Base-by-base conservation (phyloP, 768 basidiomycete species). In the Auriculariales sp. region DNA sequence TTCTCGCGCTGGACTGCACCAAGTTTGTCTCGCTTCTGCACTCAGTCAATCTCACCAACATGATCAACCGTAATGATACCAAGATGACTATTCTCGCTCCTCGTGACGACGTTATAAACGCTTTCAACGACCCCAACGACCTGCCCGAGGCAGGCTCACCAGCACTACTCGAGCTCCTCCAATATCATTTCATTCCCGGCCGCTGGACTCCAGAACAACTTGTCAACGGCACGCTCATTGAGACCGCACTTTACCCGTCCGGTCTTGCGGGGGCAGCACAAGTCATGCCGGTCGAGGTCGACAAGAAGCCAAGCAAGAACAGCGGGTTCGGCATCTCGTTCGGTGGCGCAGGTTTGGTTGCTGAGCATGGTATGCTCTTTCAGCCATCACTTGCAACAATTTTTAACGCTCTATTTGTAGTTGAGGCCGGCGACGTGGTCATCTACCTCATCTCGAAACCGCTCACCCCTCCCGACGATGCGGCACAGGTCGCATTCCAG, bases 101-200 rank as follows among this genome's bases (percentile, higher is more conserved):
- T 0, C 71, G 74, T 44, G 92, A 99, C 62, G 88, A 93, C 49
- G 83, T 94, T 4, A 62, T 97, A 31, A 68, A 72, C 19, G 51
- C 79, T 30, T 76, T 75, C 46, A 70, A 71, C 14, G 66, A 69
- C 39, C 59, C 57, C 19, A 67, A 64, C 12, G 71, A 76, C 28
- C 62, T 86, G 19, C 89, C 88, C 3, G 68, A 77, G 50, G 66
- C 63, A 28, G 87, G 85, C 3, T 78, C 71, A 17, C 70, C 72
- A 14, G 86, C 85, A 52, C 68, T 98, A 49, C 81, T 72, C 62
- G 79, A 73, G 52, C 59, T 83, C 47, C 65, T 98, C 33, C 71
- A 80, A 57, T 98, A 98, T 60, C 95, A 99, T 64, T 91, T 99
- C 62, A 68, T 98, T 36, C 85, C 89, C 1, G 89, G 89, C 7